Evolutionary conservation across 768 basidiomycete species (phyloP).

Genomic region (Dentipellis sp.): DNA sequence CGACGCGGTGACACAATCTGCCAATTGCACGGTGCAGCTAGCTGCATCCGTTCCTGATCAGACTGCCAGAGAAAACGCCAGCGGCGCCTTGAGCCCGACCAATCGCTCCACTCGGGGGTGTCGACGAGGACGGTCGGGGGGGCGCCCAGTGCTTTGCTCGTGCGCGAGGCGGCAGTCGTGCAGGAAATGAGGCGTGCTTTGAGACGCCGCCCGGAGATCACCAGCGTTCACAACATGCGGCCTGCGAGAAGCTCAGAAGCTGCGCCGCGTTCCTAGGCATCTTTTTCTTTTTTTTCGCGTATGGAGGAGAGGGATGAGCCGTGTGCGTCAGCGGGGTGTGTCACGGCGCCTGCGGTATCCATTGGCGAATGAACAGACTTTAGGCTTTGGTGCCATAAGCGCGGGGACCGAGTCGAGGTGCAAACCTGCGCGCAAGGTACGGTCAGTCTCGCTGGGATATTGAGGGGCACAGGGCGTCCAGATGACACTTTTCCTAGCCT

Average conservation of each 20-base stretch:
- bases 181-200: not conserved
- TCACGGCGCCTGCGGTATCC: not conserved
- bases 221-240: not conserved
- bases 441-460: not conserved
- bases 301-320: not conserved
- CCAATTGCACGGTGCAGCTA: too few relatives aligned
- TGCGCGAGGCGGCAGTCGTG: not conserved
- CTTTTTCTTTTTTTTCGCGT: too few relatives aligned
- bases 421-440: not conserved
- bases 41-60: too few relatives aligned
- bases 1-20: too few relatives aligned
- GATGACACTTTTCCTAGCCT: not conserved
- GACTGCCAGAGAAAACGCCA: too few relatives aligned
- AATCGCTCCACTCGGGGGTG: not conserved
- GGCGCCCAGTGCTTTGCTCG: not conserved
- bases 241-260: not conserved
- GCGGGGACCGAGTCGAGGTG: not conserved
- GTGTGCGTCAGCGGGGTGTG: not conserved
- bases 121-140: not conserved
- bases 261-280: too few relatives aligned
- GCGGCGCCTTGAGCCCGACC: conserved; percentile 1
- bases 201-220: not conserved
- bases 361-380: not conserved
- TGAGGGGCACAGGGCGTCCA: not conserved
- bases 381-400: not conserved